Percentiles rank a stretch among this genome's conserved stretches.
Conservation (phyloP, 495 filamentous ascomycete species). For the Cairneyella variabilis region DNA sequence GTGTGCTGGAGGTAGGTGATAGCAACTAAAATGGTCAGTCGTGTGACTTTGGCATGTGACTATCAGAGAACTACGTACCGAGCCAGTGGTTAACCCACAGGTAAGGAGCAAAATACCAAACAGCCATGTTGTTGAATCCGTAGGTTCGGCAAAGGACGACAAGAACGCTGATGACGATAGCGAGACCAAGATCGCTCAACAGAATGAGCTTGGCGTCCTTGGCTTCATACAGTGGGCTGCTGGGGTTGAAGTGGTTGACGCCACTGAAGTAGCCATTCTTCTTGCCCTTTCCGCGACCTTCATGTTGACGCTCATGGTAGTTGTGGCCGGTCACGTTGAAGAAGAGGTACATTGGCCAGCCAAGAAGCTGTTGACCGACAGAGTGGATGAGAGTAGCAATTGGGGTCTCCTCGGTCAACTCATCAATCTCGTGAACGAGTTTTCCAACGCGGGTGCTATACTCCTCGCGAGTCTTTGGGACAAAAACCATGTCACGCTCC, state of each 20-base stretch:
- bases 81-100: slow-evolving; percentile 99
- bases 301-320: slow-evolving; percentile 76
- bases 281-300: slow-evolving; percentile 90
- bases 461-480: slow-evolving; percentile 77
- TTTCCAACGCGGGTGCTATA: slow-evolving; percentile 68
- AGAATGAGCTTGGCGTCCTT: slow-evolving; percentile 80
- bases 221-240: slow-evolving; percentile 85
- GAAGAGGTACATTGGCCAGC: slow-evolving; percentile 83
- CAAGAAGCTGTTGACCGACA: slow-evolving; percentile 78
- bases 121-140: slow-evolving; percentile 78
- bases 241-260: slow-evolving; percentile 92
- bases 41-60: not conserved
- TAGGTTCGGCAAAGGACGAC: slow-evolving; percentile 65
- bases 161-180: slow-evolving; percentile 46
- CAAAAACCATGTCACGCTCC: slow-evolving; percentile 96
- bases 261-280: slow-evolving; percentile 71
- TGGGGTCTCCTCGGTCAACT: slow-evolving; percentile 93
- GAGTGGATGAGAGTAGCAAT: slow-evolving; percentile 71
- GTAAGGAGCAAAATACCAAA: slow-evolving; percentile 95
- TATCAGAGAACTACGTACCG: slow-evolving; percentile 48
- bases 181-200: slow-evolving; percentile 78
- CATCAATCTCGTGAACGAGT: slow-evolving; percentile 71
- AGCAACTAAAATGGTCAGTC: slow-evolving; percentile 50
- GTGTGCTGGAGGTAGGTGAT: slow-evolving; percentile 93
- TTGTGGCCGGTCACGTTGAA: slow-evolving; percentile 94